Conservation (phyloP, 75 land plant species). For the Adiantum capillusveneris region DNA sequence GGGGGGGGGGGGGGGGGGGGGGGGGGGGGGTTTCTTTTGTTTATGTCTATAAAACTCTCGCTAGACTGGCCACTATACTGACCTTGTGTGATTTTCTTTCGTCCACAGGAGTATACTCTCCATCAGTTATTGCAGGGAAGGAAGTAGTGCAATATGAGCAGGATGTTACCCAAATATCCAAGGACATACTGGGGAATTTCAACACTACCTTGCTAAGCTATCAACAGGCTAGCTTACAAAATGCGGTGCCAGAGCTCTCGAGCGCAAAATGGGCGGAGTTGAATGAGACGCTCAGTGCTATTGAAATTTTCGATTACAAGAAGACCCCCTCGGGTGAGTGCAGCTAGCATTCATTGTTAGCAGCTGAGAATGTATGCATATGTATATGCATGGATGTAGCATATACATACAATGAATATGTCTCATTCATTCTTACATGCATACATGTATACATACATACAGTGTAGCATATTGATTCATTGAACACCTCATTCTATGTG, state of each 20-base stretch:
- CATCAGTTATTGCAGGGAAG: conserved; percentile 7
- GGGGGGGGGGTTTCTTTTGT: too few relatives aligned
- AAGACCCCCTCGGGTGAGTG: neutral
- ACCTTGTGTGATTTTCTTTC: neutral
- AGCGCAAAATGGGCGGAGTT: conserved; percentile 9
- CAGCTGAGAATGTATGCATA: too few relatives aligned
- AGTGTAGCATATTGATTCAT: too few relatives aligned
- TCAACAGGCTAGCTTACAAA: conserved; percentile 7
- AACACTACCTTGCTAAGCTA: conserved; percentile 13
- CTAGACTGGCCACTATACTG: too few relatives aligned
- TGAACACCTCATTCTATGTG: too few relatives aligned
- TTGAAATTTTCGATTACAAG: neutral
- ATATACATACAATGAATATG: too few relatives aligned
- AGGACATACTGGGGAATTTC: conserved; percentile 3
- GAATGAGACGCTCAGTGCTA: conserved; percentile 10
- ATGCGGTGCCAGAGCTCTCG: conserved; percentile 2
- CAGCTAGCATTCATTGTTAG: too few relatives aligned
- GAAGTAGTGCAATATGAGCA: neutral
- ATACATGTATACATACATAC: too few relatives aligned
- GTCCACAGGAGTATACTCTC: conserved; percentile 16
- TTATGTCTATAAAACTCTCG: too few relatives aligned
- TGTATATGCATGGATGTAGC: too few relatives aligned
- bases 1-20: too few relatives aligned
- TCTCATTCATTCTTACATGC: too few relatives aligned
- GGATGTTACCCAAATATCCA: conserved; percentile 3